Evolutionary conservation across 2,329 filamentous ascomycete genomes (phyloP), one percentile per base, ranked within the genome.

Genomic region (Pseudofabraea citricarpa): DNA sequence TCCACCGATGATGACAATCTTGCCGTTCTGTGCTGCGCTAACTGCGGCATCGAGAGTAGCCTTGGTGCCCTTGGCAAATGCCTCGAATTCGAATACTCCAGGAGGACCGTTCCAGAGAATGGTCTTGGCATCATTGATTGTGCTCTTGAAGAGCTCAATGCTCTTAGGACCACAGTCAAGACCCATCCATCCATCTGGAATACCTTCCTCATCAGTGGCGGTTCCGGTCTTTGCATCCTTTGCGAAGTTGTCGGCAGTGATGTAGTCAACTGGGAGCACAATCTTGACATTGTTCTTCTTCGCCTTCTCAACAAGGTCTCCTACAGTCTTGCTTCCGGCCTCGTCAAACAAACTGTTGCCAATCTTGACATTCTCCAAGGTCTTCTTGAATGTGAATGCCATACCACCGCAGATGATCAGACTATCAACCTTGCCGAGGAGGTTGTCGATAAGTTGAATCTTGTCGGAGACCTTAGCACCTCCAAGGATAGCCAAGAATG

Each of bases 301-400:
- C 58, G 94, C 93, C 83, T 97, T 98, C 71, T 91, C 85, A 51
- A 95, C 78, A 53, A 98, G 80, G 59, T 87, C 75, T 50, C 77
- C 81, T 47, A 97, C 91, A 32, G 87, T 96, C 82, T 96, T 89
- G 75, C 85, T 79, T 57, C 93, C 93, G 41, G 85, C 85, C 75
- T 96, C 88, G 60, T 98, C 93, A 65, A 95, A 98, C 60, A 98
- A 79, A 41, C 74, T 93, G 74, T 83, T 83, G 49, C 93, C 93
- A 56, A 98, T 98, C 68, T 83, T 79, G 62, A 97, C 83, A 64
- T 79, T 76, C 71, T 96, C 81, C 45, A 97, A 79, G n/a, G 89
- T 91, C 81, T 98, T 98, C 81, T 97, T 97, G 81, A 98, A 98
- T 59, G 93, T 98, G 75, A 97, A 98, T 51, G 93, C 90, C 93